Percentiles rank a stretch among this genome's conserved stretches.
phyloP scores from a whole-genome alignment of 2,329 filamentous ascomycete species.

The Diaporthe aspalathi region DNA sequence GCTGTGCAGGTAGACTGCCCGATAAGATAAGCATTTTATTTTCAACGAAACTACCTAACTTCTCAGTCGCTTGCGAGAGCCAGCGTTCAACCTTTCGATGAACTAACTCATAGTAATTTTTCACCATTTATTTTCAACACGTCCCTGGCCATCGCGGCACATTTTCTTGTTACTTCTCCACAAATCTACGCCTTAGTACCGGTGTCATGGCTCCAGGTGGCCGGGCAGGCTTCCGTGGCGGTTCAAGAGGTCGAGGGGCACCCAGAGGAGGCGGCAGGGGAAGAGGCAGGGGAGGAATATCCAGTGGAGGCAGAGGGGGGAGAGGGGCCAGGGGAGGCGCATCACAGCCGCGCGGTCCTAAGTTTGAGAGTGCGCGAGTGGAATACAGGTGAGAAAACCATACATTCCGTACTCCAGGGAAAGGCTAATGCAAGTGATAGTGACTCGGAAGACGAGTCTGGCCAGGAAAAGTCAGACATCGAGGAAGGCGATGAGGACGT shows the following conservation, averaged over 20 bases:
- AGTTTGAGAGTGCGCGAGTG: conserved; percentile 58
- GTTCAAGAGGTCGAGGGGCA: conserved; percentile 48
- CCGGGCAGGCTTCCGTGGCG: conserved; percentile 44
- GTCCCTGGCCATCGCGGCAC: no score
- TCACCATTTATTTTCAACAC: no score
- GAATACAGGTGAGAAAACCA: conserved; percentile 43
- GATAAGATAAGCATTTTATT: conserved; percentile 38
- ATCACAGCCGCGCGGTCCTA: conserved; percentile 46
- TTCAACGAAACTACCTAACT: conserved; percentile 21
- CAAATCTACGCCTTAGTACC: no score
- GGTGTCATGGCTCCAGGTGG: conserved; percentile 42
- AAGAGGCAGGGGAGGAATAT: conserved; percentile 42
- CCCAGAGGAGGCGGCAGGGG: conserved; percentile 44
- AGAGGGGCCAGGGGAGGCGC: conserved; percentile 44
- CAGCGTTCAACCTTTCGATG: neutral
- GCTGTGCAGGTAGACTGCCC: neutral
- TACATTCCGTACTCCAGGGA: conserved; percentile 26
- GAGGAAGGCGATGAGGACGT: conserved; percentile 60
- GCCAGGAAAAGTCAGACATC: conserved; percentile 54
- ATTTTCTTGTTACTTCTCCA: no score
- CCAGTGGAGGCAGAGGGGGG: conserved; percentile 42
- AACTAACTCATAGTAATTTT: neutral
- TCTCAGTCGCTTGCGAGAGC: neutral
- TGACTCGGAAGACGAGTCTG: conserved; percentile 50
- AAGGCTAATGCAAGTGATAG: conserved; percentile 40